Evolutionary conservation across 2,329 filamentous ascomycete genomes (phyloP), one percentile per base, ranked within the genome.

Genomic region (Nakataea oryzae): DNA sequence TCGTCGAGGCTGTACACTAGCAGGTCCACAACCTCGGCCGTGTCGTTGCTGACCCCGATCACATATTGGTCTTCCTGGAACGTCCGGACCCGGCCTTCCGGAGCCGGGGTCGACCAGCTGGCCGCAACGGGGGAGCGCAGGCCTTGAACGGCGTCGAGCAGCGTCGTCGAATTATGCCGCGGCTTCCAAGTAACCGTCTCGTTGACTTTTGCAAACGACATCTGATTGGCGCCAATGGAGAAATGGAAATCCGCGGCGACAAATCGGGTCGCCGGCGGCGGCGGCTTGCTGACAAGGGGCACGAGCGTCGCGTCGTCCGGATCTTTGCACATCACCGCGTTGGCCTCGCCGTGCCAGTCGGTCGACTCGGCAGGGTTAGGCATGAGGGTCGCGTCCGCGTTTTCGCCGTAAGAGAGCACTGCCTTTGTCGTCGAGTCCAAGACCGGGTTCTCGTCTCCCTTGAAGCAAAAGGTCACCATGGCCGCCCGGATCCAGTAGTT

Each of bases 21-120:
- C 34, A 86, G 74, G 66, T 86, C 82, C 24, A 86, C 75, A 8
- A 82, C 75, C 62, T 74, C 69, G 26, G 71, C 65, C 17, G 68
- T 70, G 62, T 77, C 78, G 60, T 32, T 76, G 30, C 79, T 74
- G 28, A 87, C 32, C 13, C 60, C 62, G 13, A 64, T 57, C n/a
- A 64, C 63, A 28, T 60, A 63, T 61, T 64, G 63, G 57, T 58
- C 60, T 9, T 30, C 26, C 26, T 26, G n/a, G 29, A 63, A 63
- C 27, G 54, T 13, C 27, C 29, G 32, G 12, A 63, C 32, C 54
- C 50, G 62, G 5, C 60, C 63, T 12, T 54, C 50, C 32, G 47
- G 28, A 17, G 26, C 27, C 41, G 41, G 41, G 8, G 24, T 50
- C 41, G 41, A 50, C 60, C 60, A 61, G 17, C 26, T 32, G 30